Percentiles rank a stretch among this genome's conserved stretches.
phyloP scores from a whole-genome alignment of 257 asterid species.

The Solanum rostratum region DNA sequence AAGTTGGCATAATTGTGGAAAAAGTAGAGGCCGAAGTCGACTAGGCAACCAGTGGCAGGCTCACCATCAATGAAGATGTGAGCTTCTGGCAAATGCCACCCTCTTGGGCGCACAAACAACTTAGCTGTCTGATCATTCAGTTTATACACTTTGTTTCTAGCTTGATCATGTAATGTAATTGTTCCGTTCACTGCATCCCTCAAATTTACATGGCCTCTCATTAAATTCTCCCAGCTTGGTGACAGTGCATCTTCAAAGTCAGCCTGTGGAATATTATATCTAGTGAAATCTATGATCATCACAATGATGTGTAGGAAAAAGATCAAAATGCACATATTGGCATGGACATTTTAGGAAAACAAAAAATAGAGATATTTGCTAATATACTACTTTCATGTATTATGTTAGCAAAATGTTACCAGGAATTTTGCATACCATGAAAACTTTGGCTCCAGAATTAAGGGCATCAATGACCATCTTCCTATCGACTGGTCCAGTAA shows the following conservation, averaged over 20 bases:
- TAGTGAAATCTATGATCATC: neutral
- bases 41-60: slow-evolving; percentile 69
- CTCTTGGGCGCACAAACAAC: slow-evolving; percentile 97
- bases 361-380: too few species aligned
- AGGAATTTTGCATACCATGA: slow-evolving; percentile 45
- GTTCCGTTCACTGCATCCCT: slow-evolving; percentile 78
- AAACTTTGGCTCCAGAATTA: slow-evolving; percentile 92
- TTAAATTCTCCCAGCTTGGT: slow-evolving; percentile 91
- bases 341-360: too few species aligned
- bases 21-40: slow-evolving; percentile 61
- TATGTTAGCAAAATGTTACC: neutral
- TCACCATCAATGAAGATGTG: slow-evolving; percentile 88
- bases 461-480: slow-evolving; percentile 94
- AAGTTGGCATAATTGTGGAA: slow-evolving; percentile 27
- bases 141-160: slow-evolving; percentile 58
- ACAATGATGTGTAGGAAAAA: neutral
- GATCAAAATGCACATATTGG: neutral
- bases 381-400: too few species aligned
- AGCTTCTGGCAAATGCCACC: slow-evolving; percentile 96
- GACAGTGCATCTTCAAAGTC: slow-evolving; percentile 94
- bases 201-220: slow-evolving; percentile 72
- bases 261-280: slow-evolving; percentile 32
- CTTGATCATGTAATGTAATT: slow-evolving; percentile 65
- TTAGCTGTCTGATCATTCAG: slow-evolving; percentile 63
- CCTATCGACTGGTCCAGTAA: slow-evolving; percentile 93